Evolutionary conservation across 1,284 basidiomycete species (phyloP), one percentile per base, ranked within the genome.

Genomic region (Moniliophthora roreri): DNA sequence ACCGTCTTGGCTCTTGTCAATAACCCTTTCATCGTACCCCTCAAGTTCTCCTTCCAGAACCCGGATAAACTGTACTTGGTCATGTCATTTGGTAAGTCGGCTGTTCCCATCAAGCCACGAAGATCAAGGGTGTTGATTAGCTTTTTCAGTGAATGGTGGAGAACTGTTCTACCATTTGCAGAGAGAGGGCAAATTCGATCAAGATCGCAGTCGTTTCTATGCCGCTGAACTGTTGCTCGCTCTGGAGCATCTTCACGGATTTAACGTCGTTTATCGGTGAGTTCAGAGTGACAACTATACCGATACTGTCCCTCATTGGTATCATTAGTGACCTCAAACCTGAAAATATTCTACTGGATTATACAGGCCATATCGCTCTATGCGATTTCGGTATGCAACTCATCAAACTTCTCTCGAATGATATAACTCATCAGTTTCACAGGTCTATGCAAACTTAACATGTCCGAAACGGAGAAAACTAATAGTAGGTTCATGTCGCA

Each of bases 1-100:
- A 98, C 96, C 0, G 97, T 99, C 16, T 80, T 99, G 41, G 96
- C 95, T 0, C 83, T 98, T 58, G 96, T 99, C 60, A 98, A 98
- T 77, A 98, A 95, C 64, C 96, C 96, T 0, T 99, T 99, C 75
- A 98, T 99, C 69, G 96, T 98, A 0, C 97, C 96, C 7, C 85
- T 99, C 70, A 99, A 99, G 69, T 98, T 99, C 72, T 95, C 92
- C 7, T 99, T 99, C 81, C 96, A 99, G 74, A 95, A 89, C 60
- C 92, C 92, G 3, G 96, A 99, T 69, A 99, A 99, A 73, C 79
- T 99, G 10, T 99, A 99, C 69, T 77, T 99, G 50, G 94, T 98
- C 18, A 90, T 99, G 81, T 95, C 95, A 13, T 99, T 98, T 65
- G 87, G 88, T 88, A 47, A 55, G 82, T 67, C 56, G 42, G 35